A percentile compares a stretch with the other conserved stretches of the same genome.
These are phyloP conservation scores for Raphanus sativus DNA, from an alignment of 345 rosid species.

Conservation along the genomic window DNA sequence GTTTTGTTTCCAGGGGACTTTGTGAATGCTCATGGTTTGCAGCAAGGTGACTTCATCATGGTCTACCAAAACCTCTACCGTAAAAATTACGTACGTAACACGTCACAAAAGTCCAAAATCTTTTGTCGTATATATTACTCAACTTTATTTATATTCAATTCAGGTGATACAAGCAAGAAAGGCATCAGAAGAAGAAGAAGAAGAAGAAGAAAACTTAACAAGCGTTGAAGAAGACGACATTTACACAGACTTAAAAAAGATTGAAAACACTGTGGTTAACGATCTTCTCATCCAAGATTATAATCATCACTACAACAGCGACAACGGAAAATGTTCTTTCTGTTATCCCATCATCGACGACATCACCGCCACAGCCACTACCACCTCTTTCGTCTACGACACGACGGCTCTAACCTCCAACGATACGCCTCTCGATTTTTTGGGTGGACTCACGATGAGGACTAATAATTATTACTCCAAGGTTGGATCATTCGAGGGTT, in stretches of 20 bases:
- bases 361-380: slow-evolving; percentile 25
- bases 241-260: slow-evolving; percentile 53
- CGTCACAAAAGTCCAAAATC: neutral
- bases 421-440: slow-evolving; percentile 77
- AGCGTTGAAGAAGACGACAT: slow-evolving; percentile 46
- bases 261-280: slow-evolving; percentile 38
- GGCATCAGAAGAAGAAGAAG: slow-evolving; percentile 63
- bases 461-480: slow-evolving; percentile 44
- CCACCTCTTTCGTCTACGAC: slow-evolving; percentile 73
- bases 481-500: slow-evolving; percentile 57
- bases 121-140: neutral
- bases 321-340: slow-evolving; percentile 46
- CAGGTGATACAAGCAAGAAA: slow-evolving; percentile 92
- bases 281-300: slow-evolving; percentile 47
- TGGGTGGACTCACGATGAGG: slow-evolving; percentile 66
- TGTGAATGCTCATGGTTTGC: slow-evolving; percentile 75
- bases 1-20: slow-evolving; percentile 64
- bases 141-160: neutral
- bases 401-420: slow-evolving; percentile 63
- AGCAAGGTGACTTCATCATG: slow-evolving; percentile 77
- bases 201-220: slow-evolving; percentile 42
- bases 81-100: slow-evolving; percentile 61
- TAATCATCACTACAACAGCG: slow-evolving; percentile 22
- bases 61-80: slow-evolving; percentile 65
- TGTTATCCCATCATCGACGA: slow-evolving; percentile 52